These are phyloP conservation scores for Neotropicomus parvogracilis DNA, from an alignment of 1,284 basidiomycete species.

Conservation along the genomic window DNA sequence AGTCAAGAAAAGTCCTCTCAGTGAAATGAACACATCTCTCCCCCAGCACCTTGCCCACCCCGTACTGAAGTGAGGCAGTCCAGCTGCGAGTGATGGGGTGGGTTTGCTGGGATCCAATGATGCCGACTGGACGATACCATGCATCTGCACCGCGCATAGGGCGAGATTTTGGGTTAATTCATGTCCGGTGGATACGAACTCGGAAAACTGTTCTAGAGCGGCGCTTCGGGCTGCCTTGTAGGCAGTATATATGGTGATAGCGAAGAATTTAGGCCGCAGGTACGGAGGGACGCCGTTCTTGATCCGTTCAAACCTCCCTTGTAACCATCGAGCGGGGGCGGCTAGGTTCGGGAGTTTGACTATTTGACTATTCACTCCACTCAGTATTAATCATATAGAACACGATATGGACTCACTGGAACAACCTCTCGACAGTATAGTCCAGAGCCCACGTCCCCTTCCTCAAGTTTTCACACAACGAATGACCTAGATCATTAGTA, in stretches of 20 bases:
- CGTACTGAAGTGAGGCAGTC: constrained; percentile 86
- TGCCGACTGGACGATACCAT: constrained; percentile 84
- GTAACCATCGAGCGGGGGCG: constrained; percentile 77
- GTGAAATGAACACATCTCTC: constrained; percentile 92
- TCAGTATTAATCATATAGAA: background rate
- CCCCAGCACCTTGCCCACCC: constrained; percentile 97
- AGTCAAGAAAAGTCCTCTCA: constrained; percentile 87
- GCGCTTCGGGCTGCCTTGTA: constrained; percentile 84
- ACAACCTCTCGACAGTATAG: constrained; percentile 72
- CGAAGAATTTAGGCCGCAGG: constrained; percentile 91
- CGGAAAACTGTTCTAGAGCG: constrained; percentile 82
- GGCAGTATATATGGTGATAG: constrained; percentile 82
- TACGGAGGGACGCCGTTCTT: constrained; percentile 74
- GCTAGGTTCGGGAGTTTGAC: constrained; percentile 63
- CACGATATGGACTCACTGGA: constrained; percentile 51
- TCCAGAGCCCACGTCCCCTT: constrained; percentile 88
- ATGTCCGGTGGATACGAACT: constrained; percentile 80
- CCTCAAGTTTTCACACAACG: constrained; percentile 82
- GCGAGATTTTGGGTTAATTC: constrained; percentile 89
- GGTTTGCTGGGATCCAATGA: constrained; percentile 71
- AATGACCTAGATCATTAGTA: constrained; percentile 88
- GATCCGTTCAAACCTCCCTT: constrained; percentile 78
- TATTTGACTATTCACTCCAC: constrained; percentile 52
- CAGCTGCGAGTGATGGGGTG: constrained; percentile 87
- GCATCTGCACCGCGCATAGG: constrained; percentile 86